phyloP scores from a whole-genome alignment of 148 eudicot species.

The Silene uniflora region DNA sequence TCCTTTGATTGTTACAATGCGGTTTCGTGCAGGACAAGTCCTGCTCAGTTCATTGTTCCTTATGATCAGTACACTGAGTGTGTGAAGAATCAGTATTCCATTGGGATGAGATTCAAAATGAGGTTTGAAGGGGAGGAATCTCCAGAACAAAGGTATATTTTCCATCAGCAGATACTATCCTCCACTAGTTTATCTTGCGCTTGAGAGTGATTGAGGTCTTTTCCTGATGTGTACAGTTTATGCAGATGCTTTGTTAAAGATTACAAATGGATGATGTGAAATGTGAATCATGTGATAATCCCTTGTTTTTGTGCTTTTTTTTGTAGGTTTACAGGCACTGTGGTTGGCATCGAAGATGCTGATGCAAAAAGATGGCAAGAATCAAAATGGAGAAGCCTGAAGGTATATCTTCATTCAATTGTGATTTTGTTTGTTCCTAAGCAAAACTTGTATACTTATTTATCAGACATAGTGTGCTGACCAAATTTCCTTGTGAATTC shows the following conservation, averaged over 20 bases:
- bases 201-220: not conserved
- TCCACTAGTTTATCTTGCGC: not conserved
- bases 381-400: constrained; percentile 89
- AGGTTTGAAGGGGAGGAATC: constrained; percentile 99
- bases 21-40: constrained; percentile 70
- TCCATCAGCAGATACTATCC: not conserved
- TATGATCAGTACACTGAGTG: constrained; percentile 82
- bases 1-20: not conserved
- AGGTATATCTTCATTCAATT: constrained; percentile 41
- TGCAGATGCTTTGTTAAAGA: not conserved
- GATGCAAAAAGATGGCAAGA: constrained; percentile 74
- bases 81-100: constrained; percentile 60
- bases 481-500: not conserved
- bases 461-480: not conserved
- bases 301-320: not conserved
- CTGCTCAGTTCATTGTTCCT: constrained; percentile 91
- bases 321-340: constrained; percentile 88
- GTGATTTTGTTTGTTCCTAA: not conserved
- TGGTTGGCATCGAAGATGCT: constrained; percentile 84
- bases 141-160: constrained; percentile 85
- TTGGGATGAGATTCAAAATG: constrained; percentile 98
- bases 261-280: not conserved
- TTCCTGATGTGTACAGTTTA: not conserved
- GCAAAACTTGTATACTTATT: not conserved
- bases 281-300: too few relatives aligned